phyloP scores from a whole-genome alignment of 2,329 filamentous ascomycete genomes.

The Aspergillus thermomutatus region DNA sequence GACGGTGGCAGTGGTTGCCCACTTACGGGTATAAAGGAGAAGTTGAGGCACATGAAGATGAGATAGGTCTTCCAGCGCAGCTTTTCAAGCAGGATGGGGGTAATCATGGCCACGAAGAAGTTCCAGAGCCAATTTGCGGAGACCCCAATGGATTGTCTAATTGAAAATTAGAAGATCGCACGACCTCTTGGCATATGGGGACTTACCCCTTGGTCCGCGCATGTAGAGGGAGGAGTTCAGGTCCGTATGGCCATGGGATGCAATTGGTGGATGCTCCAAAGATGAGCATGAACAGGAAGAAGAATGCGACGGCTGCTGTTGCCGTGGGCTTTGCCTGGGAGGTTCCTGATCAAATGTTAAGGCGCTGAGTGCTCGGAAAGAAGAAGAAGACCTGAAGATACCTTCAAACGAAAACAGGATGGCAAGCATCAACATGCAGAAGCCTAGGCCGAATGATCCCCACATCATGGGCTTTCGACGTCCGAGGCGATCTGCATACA shows the following conservation, averaged over 20 bases:
- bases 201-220: slow-evolving; percentile 48
- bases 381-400: not conserved
- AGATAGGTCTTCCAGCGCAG: slow-evolving; percentile 35
- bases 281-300: slow-evolving; percentile 46
- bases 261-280: slow-evolving; percentile 46
- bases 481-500: slow-evolving; percentile 44
- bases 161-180: not conserved
- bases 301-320: slow-evolving; percentile 48
- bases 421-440: slow-evolving; percentile 43
- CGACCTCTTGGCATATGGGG: not conserved
- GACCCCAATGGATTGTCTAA: slow-evolving; percentile 44
- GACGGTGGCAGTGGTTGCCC: not conserved
- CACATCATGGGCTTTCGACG: slow-evolving; percentile 37
- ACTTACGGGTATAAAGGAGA: slow-evolving; percentile 35
- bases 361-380: not conserved
- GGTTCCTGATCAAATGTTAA: slow-evolving; percentile 15
- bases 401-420: slow-evolving; percentile 45
- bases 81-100: slow-evolving; percentile 29
- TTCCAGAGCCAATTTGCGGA: slow-evolving; percentile 51
- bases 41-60: slow-evolving; percentile 35
- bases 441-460: slow-evolving; percentile 30
- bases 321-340: slow-evolving; percentile 39
- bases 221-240: slow-evolving; percentile 50
- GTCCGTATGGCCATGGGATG: slow-evolving; percentile 51
- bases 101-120: slow-evolving; percentile 44